Base-by-base conservation (phyloP, 2,329 filamentous ascomycete species). In the Microsporum ferrugineum region DNA sequence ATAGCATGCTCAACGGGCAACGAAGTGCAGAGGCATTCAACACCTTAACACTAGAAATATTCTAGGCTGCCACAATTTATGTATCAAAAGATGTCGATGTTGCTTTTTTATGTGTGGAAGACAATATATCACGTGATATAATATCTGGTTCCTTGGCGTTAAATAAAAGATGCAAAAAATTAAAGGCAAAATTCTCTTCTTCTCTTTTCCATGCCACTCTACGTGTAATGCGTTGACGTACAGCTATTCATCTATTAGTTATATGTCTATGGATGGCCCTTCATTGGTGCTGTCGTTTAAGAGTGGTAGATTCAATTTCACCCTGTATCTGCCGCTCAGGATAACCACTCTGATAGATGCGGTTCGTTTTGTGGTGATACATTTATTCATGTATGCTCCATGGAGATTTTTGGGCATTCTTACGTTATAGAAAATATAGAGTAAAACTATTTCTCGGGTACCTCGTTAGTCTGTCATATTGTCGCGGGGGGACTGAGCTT, bases 291-390 rank as follows among this genome's bases (percentile, higher is more conserved):
- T 73, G 73, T 73, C 66, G 67, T 73, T 76, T 76, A 45, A 78
- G 82, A 80, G 84, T 82, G 85, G 81, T 73, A 88, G 84, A 88
- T 76, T 67, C 74, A 83, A 68, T 71, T 74, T 83, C 86, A 80
- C 84, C 85, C 85, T 86, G 87, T 90, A 90, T 90, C 87, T 90
- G 86, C 87, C 88, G 85, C 87, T 85, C 85, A 88, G 82, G 87
- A 90, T 85, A 76, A 67, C 63, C 71, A 75, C 78, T 79, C 79
- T 89, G 87, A 89, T 83, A 84, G 85, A 85, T 77, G 87, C 85
- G 80, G 87, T 87, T 90, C 87, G 87, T 79, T 88, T 86, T 85
- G 84, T 71, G 84, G 85, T 82, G 85, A 84, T 82, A 89, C 85
- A 89, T 74, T n/a, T 60, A 47, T 34, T 31, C 17, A n/a, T n/a